Percentiles rank a stretch among this genome's conserved stretches.
Evolutionary conservation across 2,329 filamentous ascomycete species (phyloP).

Genomic region (Diplodia intermedia): DNA sequence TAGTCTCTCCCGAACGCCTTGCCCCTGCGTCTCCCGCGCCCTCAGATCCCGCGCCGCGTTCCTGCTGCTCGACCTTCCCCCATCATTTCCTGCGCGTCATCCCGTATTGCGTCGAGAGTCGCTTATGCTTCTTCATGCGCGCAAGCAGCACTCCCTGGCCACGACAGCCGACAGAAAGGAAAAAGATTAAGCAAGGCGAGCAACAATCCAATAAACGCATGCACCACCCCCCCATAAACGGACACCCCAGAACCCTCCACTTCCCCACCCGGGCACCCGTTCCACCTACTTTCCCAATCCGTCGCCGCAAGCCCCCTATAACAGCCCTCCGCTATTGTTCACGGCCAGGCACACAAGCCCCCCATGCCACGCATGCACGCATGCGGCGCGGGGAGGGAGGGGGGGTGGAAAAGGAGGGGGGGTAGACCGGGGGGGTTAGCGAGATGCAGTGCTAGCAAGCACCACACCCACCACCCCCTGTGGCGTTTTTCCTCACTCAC

Average conservation of each 20-base stretch:
- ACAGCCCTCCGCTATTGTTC: background rate
- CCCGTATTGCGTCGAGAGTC: background rate
- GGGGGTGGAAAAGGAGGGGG: background rate
- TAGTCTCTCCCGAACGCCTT: slow-evolving; percentile 2
- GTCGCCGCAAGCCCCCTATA: background rate
- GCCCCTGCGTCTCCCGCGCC: background rate
- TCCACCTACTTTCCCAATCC: background rate
- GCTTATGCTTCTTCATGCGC: background rate
- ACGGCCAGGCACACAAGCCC: background rate
- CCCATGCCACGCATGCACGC: background rate
- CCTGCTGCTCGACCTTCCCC: slow-evolving; percentile 8
- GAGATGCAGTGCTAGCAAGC: background rate
- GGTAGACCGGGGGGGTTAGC: background rate
- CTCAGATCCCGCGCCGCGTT: background rate
- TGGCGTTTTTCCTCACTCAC: background rate
- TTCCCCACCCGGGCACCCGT: background rate
- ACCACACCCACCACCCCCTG: background rate
- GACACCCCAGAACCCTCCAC: background rate
- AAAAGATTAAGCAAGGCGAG: background rate
- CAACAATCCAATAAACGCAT: background rate
- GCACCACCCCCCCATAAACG: background rate
- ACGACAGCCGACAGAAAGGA: background rate
- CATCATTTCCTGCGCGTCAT: slow-evolving; percentile 17
- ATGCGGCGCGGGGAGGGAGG: background rate
- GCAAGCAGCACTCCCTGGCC: slow-evolving; percentile 9